These are phyloP conservation scores for Saururus chinensis DNA, from an alignment of 164 flowering plant species.

Conservation along the genomic window DNA sequence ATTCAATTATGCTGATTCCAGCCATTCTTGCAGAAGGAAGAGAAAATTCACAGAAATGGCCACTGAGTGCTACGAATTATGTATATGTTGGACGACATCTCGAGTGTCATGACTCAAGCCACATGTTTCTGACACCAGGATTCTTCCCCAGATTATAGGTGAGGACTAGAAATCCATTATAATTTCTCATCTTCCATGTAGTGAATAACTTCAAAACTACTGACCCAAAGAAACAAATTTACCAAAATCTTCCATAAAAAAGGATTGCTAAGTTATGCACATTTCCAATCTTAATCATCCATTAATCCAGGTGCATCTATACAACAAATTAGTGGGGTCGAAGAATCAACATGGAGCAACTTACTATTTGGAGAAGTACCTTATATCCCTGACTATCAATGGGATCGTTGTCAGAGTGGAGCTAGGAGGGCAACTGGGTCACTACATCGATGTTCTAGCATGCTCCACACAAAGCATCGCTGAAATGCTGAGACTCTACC, in stretches of 20 bases:
- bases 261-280: too few relatives aligned
- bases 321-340: slow-evolving; percentile 56
- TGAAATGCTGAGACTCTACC: slow-evolving; percentile 63
- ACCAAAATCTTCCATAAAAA: too few relatives aligned
- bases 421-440: slow-evolving; percentile 73
- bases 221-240: too few relatives aligned
- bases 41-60: slow-evolving; percentile 69
- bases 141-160: slow-evolving; percentile 93
- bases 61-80: slow-evolving; percentile 32
- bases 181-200: too few relatives aligned
- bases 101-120: slow-evolving; percentile 84
- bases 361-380: slow-evolving; percentile 72
- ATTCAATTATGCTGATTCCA: slow-evolving; percentile 64
- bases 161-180: too few relatives aligned
- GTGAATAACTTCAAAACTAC: too few relatives aligned
- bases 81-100: slow-evolving; percentile 73
- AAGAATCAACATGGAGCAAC: slow-evolving; percentile 76
- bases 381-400: slow-evolving; percentile 61
- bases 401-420: slow-evolving; percentile 75
- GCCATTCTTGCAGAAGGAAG: slow-evolving; percentile 76
- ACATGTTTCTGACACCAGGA: slow-evolving; percentile 76
- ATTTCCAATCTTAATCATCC: background rate
- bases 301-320: slow-evolving; percentile 65
- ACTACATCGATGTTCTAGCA: slow-evolving; percentile 74
- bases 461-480: slow-evolving; percentile 73